Percentiles rank a stretch among this genome's conserved stretches.
phyloP scores from a whole-genome alignment of 768 basidiomycete genomes.

The Chalciporus sphaerocephalus region DNA sequence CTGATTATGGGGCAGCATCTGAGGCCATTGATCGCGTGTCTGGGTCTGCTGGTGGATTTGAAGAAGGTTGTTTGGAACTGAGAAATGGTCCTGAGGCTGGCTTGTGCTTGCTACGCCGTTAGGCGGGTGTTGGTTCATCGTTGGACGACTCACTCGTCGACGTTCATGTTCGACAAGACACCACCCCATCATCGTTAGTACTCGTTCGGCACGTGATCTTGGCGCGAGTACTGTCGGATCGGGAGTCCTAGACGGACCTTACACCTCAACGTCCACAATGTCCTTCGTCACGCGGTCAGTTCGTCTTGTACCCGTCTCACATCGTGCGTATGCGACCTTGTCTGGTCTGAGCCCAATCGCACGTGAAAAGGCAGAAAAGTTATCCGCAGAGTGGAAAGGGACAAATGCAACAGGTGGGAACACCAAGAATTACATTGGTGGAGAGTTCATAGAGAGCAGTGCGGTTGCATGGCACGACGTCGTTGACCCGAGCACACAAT shows the following conservation, averaged over 20 bases:
- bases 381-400: conserved; percentile 80
- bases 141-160: background rate
- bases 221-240: background rate
- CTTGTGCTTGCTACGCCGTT: conserved; percentile 10
- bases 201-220: background rate
- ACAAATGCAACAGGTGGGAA: conserved; percentile 80
- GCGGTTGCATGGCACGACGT: conserved; percentile 80
- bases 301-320: conserved; percentile 13
- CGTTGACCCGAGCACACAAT: conserved; percentile 91
- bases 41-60: conserved; percentile 21
- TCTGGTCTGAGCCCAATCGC: conserved; percentile 52
- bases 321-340: conserved; percentile 43
- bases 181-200: background rate
- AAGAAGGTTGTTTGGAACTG: conserved; percentile 10
- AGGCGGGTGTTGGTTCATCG: conserved; percentile 19
- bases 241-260: conserved; percentile 3
- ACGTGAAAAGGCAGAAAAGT: conserved; percentile 58
- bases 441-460: conserved; percentile 83
- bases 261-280: conserved; percentile 17
- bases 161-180: background rate
- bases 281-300: conserved; percentile 13
- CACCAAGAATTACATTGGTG: conserved; percentile 90
- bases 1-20: conserved; percentile 25
- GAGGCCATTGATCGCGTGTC: conserved; percentile 21
- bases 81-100: conserved; percentile 12